Evolutionary conservation across 2,329 filamentous ascomycete species (phyloP), one percentile per base, ranked within the genome.

Genomic region (Amesomyces nigricolor): DNA sequence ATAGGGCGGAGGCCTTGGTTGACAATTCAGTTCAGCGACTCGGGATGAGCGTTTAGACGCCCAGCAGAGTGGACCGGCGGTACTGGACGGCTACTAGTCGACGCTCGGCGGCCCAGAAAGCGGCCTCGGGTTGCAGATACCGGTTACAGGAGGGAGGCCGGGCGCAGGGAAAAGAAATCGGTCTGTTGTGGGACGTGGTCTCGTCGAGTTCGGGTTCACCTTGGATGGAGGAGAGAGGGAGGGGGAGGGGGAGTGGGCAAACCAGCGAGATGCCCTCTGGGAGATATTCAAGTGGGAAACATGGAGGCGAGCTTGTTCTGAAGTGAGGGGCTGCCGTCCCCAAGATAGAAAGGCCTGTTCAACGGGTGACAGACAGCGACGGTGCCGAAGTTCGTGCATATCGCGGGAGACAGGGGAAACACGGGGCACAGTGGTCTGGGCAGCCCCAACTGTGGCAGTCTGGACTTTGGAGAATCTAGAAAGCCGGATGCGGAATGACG

Each of bases 1-100:
- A 76, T 78, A 76, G 75, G 74, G 62, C 67, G 61, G 65, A 58
- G 56, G 60, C 30, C 58, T 53, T 57, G 62, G 63, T 62, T 64
- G 66, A 69, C 72, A 71, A 71, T 73, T 67, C 67, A 64, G 68
- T 65, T 67, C 65, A 67, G 66, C 70, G 68, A 72, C 67, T 70
- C 65, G 67, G 62, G 66, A 69, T 65, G 64, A 64, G 49, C 39
- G 69, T 72, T 73, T 77, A 78, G 71, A 75, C 75, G 75, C 75
- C 72, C 69, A 63, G 58, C 54, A 61, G 66, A 62, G 65, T 66
- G 65, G 68, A 65, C 62, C 64, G 65, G 69, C 71, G 70, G 66
- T 64, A 68, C 70, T 66, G 56, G 51, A 54, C 43, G 53, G 46
- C 47, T 57, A 53, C 54, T 49, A 60, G 59, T 52, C 56, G 49